Percentiles rank a stretch among this genome's conserved stretches.
These are phyloP conservation scores for Bretziella fagacearum DNA, from an alignment of 2,329 filamentous ascomycete genomes.

Conservation along the genomic window DNA sequence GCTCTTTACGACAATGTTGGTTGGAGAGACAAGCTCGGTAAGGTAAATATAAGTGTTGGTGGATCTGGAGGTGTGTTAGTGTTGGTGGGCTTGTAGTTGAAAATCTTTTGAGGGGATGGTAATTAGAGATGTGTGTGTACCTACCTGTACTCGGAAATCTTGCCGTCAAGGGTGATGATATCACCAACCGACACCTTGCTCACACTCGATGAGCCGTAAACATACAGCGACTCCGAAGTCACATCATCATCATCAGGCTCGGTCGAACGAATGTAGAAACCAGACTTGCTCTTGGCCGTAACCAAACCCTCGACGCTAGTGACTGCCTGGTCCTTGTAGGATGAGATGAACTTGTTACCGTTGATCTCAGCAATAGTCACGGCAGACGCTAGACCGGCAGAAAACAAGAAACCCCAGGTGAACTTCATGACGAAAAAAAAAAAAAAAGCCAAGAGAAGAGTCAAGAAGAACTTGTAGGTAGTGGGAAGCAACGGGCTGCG, in stretches of 20 bases:
- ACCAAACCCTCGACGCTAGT: conserved; percentile 45
- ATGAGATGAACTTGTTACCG: conserved; percentile 45
- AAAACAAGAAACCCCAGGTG: conserved; percentile 19
- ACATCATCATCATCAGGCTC: conserved; percentile 35
- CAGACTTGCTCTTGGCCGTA: conserved; percentile 43
- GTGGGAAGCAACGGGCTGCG: no score
- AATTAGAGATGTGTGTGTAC: conserved; percentile 18
- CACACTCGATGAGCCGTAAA: conserved; percentile 38
- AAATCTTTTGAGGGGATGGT: not conserved
- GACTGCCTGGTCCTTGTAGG: conserved; percentile 38
- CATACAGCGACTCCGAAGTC: conserved; percentile 49
- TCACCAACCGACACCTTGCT: conserved; percentile 43
- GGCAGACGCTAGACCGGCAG: conserved; percentile 21
- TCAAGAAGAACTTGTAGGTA: not conserved
- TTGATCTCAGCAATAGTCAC: conserved; percentile 47
- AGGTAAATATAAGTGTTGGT: conserved; percentile 41
- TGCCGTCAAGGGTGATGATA: conserved; percentile 41
- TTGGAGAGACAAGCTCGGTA: conserved; percentile 43
- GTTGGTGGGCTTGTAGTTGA: conserved; percentile 11
- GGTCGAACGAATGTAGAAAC: conserved; percentile 48
- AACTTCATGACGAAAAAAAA: conserved; percentile 20
- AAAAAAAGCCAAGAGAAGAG: not conserved
- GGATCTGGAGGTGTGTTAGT: conserved; percentile 26
- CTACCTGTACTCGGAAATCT: conserved; percentile 39
- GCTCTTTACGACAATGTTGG: conserved; percentile 35